phyloP scores from a whole-genome alignment of 305 asterid species.

The Striga hermonthica region DNA sequence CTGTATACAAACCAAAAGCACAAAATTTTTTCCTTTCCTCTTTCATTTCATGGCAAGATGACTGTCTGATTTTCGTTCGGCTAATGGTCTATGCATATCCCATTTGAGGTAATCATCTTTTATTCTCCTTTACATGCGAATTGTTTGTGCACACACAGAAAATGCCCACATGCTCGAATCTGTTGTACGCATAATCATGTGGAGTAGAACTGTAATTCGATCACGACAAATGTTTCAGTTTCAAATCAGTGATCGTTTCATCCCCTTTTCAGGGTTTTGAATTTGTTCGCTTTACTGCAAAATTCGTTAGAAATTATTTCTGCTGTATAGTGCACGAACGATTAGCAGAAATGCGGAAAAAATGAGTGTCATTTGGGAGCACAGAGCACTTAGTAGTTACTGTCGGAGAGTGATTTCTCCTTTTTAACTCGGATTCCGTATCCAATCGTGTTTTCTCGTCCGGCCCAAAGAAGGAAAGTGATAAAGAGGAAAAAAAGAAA shows the following conservation, averaged over 20 bases:
- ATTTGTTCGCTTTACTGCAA: slow-evolving; percentile 24
- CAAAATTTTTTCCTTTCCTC: neutral
- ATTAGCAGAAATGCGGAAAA: neutral
- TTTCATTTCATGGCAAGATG: slow-evolving; percentile 23
- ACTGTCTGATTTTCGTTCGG: slow-evolving; percentile 26
- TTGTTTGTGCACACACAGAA: slow-evolving; percentile 5
- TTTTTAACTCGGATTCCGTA: slow-evolving; percentile 2
- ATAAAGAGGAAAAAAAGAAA: no score
- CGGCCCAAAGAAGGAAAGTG: no score
- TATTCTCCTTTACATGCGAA: neutral
- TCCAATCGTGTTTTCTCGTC: no score
- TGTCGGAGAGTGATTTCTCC: slow-evolving; percentile 25
- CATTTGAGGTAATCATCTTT: slow-evolving; percentile 33
- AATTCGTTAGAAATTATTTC: slow-evolving; percentile 24
- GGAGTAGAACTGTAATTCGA: neutral
- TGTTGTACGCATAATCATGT: slow-evolving; percentile 7
- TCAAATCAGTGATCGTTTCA: slow-evolving; percentile 3
- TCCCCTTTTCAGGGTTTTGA: slow-evolving; percentile 32
- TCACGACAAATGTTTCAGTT: slow-evolving; percentile 24
- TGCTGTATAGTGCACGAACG: slow-evolving; percentile 20
- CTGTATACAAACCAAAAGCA: slow-evolving; percentile 16
- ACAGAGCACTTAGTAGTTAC: slow-evolving; percentile 10
- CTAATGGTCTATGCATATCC: slow-evolving; percentile 19
- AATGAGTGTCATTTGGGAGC: slow-evolving; percentile 16
- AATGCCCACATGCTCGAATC: no score